Evolutionary conservation across 208 protist species (phyloP).

Genomic region (Zelonia costaricensis): DNA sequence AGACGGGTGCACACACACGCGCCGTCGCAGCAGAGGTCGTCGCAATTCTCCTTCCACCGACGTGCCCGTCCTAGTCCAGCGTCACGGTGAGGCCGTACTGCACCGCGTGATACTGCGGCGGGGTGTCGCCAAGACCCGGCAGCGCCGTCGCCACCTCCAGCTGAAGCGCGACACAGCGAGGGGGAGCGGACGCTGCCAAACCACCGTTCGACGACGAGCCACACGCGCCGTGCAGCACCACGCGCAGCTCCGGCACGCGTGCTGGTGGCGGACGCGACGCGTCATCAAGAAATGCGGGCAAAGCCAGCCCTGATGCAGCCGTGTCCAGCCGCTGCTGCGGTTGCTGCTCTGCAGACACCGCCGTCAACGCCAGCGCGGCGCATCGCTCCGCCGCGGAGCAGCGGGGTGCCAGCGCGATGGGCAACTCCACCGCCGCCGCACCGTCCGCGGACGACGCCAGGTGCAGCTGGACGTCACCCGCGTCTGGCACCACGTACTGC

Average conservation of each 20-base stretch:
- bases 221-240: background rate
- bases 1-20: too few species aligned
- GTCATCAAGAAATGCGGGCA: too few species aligned
- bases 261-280: too few species aligned
- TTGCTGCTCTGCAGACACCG: background rate
- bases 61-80: constrained; percentile 1
- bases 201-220: too few species aligned
- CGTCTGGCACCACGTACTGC: background rate
- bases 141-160: constrained; percentile 17
- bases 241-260: constrained; percentile 2
- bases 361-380: background rate
- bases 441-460: background rate
- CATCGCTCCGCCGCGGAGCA: constrained; percentile 12
- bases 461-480: background rate
- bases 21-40: too few species aligned
- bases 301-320: too few species aligned
- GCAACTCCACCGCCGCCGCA: constrained; percentile 1
- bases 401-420: constrained; percentile 1
- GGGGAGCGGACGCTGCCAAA: background rate
- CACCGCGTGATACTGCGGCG: background rate
- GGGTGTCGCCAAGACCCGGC: background rate
- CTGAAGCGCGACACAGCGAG: constrained; percentile 5
- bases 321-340: background rate
- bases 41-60: too few species aligned
- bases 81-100: constrained; percentile 10